Conservation (phyloP, 805 yeast genomes). For the Brettanomyces sp. region DNA sequence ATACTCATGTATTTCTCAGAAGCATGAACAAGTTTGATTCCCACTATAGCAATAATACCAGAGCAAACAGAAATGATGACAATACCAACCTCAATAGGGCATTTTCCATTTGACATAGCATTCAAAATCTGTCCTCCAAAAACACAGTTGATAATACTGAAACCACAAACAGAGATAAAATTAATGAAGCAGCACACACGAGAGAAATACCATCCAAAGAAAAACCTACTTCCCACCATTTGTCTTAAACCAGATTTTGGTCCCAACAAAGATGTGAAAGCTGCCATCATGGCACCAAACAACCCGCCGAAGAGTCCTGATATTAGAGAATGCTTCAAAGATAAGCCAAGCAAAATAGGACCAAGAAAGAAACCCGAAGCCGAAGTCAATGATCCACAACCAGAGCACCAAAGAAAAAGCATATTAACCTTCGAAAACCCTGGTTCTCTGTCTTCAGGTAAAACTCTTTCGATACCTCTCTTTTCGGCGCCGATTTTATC, state of each 20-base stretch:
- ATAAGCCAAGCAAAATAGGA: slow-evolving; percentile 51
- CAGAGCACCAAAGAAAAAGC: slow-evolving; percentile 61
- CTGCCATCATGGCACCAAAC: slow-evolving; percentile 61
- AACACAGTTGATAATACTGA: slow-evolving; percentile 63
- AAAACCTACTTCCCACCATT: slow-evolving; percentile 65
- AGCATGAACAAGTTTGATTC: slow-evolving; percentile 52
- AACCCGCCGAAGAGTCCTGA: slow-evolving; percentile 51
- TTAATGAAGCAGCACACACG: slow-evolving; percentile 57
- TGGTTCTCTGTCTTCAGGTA: slow-evolving; percentile 37
- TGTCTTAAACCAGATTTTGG: slow-evolving; percentile 77
- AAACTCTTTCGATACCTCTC: slow-evolving; percentile 62
- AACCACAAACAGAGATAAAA: slow-evolving; percentile 56
- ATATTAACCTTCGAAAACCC: slow-evolving; percentile 1
- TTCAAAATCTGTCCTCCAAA: slow-evolving; percentile 71
- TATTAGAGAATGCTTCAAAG: slow-evolving; percentile 48
- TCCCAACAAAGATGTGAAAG: slow-evolving; percentile 71
- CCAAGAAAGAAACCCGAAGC: slow-evolving; percentile 69
- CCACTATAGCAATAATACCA: slow-evolving; percentile 55
- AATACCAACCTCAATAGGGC: slow-evolving; percentile 62
- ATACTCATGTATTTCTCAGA: slow-evolving; percentile 53
- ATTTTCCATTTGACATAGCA: slow-evolving; percentile 49
- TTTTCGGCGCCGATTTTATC: slow-evolving; percentile 52
- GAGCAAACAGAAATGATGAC: slow-evolving; percentile 52
- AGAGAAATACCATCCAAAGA: slow-evolving; percentile 79
- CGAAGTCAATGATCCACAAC: slow-evolving; percentile 69